A percentile compares a stretch with the other conserved stretches of the same genome.
These are phyloP conservation scores for Chaetomidium leptoderma DNA, from an alignment of 495 filamentous ascomycete genomes.

Conservation along the genomic window DNA sequence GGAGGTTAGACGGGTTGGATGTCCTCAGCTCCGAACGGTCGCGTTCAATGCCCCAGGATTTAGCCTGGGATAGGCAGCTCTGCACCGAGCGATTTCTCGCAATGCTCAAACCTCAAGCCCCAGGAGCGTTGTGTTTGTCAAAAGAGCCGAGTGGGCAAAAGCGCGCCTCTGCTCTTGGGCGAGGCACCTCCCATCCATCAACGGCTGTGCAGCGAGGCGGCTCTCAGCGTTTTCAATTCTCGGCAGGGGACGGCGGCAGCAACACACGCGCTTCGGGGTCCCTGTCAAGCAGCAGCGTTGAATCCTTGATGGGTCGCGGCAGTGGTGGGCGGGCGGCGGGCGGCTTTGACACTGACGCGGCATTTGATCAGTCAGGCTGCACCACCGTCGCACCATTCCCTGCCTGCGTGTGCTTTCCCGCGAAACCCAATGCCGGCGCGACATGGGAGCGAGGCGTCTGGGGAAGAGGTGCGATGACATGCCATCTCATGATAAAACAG, in stretches of 20 bases:
- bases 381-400: constrained; percentile 21
- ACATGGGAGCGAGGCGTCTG: constrained; percentile 14
- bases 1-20: constrained; percentile 10
- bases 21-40: constrained; percentile 20
- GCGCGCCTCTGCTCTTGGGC: too few species aligned
- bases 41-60: constrained; percentile 15
- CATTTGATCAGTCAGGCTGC: constrained; percentile 27
- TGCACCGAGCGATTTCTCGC: constrained; percentile 14
- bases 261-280: constrained; percentile 15
- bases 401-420: constrained; percentile 18
- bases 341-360: constrained; percentile 22
- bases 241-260: constrained; percentile 1
- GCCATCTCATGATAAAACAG: constrained; percentile 13
- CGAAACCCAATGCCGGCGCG: constrained; percentile 27
- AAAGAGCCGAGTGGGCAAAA: background rate
- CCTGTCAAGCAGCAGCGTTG: background rate
- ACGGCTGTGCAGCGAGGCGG: too few species aligned
- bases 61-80: constrained; percentile 18
- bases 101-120: too few species aligned
- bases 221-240: too few species aligned
- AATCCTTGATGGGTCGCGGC: constrained; percentile 14
- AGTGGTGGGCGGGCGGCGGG: constrained; percentile 7
- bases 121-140: background rate
- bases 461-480: constrained; percentile 20
- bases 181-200: too few species aligned